Base-by-base conservation (phyloP, 2,329 filamentous ascomycete species). In the Neonectria magnoliae region DNA sequence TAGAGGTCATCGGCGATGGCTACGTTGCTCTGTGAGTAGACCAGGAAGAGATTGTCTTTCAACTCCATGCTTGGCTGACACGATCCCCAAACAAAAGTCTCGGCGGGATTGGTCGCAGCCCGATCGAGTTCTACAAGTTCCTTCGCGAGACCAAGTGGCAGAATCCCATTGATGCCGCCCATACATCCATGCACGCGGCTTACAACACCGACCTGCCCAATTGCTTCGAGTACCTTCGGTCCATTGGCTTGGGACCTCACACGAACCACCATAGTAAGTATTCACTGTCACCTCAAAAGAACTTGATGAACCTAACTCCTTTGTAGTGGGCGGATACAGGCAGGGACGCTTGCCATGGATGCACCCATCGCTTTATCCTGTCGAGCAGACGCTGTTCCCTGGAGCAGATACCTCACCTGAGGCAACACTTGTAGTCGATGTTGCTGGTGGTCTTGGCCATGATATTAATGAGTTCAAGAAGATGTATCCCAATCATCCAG, bases 361-460 rank as follows among this genome's bases (percentile, higher is more conserved):
- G 69, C 66, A 72, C 4, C 66, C 76, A 47, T 75, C 69, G 36
- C 66, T 75, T 4, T 65, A 62, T 16, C 63, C 59, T 5, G 69
- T 77, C 9, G 58, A 76, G 44, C 54, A 76, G 53, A 68, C 63
- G 5, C 64, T 77, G 1, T 54, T 76, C 29, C 27, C 60, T 3
- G 73, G 72, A 13, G 59, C 67, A 14, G 70, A 75, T 18, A 14
- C 13, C 2, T 48, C 38, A 1, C 29, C 56, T 4, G 72, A 73
- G 9, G 69, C 70, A 1, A 59, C 56, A 16, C 53, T 76, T 4
- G 51, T 79, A 9, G 73, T 78, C 2, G 77, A 79, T 44, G 62
- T 78, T 31, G 77, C 64, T 25, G 77, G 77, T 10, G 68, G 71
- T 33, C 44, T 72, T 11, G 76, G 77, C 2, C 73, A 78, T 44